A percentile compares a stretch with the other conserved stretches of the same genome.
phyloP scores from a whole-genome alignment of 305 asterid species.

The Fraxinus angustifolia region DNA sequence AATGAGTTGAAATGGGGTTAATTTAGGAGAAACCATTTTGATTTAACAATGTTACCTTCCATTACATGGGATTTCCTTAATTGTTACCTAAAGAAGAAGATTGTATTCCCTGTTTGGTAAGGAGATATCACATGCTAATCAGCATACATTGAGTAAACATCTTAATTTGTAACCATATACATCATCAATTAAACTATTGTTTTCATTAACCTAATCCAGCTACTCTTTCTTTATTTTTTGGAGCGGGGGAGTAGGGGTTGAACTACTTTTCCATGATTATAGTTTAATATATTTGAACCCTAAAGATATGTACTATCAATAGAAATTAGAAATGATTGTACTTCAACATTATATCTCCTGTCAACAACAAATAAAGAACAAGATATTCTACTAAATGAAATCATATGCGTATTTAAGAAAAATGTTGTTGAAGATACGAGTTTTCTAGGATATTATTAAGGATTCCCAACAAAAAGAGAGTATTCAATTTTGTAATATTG shows the following conservation, averaged over 20 bases:
- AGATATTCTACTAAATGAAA: background rate
- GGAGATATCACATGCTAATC: conserved; percentile 27
- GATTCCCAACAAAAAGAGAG: background rate
- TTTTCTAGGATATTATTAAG: background rate
- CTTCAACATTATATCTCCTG: background rate
- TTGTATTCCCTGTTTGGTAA: background rate
- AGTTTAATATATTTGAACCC: background rate
- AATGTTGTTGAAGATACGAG: background rate
- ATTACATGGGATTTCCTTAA: background rate
- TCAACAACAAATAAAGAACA: background rate
- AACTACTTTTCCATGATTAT: background rate
- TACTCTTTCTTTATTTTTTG: conserved; percentile 6
- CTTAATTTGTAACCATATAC: background rate
- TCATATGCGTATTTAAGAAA: background rate
- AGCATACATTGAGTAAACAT: conserved; percentile 11
- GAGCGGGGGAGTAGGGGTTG: background rate
- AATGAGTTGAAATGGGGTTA: background rate
- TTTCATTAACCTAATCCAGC: conserved; percentile 50
- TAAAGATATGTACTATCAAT: background rate
- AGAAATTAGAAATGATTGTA: background rate
- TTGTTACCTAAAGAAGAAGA: conserved; percentile 6
- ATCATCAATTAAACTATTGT: conserved; percentile 31
- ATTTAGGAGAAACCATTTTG: background rate
- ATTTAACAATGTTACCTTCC: conserved; percentile 11
- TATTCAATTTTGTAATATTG: background rate